phyloP scores from a whole-genome alignment of 2,329 filamentous ascomycete genomes.

The Trichoderma endophyticum region DNA sequence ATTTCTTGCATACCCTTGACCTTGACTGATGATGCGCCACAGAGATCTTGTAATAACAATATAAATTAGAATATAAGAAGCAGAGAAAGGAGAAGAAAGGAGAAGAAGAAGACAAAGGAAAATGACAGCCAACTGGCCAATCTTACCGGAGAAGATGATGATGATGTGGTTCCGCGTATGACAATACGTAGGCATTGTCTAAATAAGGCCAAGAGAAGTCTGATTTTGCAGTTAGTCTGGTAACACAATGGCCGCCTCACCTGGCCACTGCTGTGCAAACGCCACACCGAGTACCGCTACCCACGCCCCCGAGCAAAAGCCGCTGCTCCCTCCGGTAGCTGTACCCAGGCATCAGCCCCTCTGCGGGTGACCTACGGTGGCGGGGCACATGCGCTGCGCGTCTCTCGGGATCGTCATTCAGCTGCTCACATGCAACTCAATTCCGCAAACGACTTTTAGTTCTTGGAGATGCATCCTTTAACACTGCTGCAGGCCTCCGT shows the following conservation, averaged over 20 bases:
- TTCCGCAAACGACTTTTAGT: background rate
- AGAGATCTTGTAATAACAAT: background rate
- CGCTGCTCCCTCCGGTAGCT: background rate
- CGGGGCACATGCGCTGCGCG: conserved; percentile 19
- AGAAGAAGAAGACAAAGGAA: background rate
- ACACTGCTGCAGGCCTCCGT: background rate
- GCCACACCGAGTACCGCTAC: conserved; percentile 3
- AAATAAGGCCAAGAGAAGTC: background rate
- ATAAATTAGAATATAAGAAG: background rate
- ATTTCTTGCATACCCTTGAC: background rate
- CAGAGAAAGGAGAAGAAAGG: background rate
- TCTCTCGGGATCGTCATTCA: conserved; percentile 18
- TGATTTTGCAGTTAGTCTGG: background rate
- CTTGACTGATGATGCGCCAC: background rate
- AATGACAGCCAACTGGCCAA: background rate
- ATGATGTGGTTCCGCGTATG: conserved; percentile 5
- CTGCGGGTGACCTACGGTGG: conserved; percentile 5
- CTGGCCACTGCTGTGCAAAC: background rate
- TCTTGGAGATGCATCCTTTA: background rate
- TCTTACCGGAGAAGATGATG: background rate
- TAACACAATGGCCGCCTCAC: background rate
- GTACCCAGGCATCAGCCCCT: background rate
- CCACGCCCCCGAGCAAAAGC: background rate
- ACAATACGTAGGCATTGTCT: conserved; percentile 16
- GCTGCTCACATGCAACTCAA: conserved; percentile 19